Base-by-base conservation (phyloP, 2,329 filamentous ascomycete genomes). In the Plectosphaerella sp. region DNA sequence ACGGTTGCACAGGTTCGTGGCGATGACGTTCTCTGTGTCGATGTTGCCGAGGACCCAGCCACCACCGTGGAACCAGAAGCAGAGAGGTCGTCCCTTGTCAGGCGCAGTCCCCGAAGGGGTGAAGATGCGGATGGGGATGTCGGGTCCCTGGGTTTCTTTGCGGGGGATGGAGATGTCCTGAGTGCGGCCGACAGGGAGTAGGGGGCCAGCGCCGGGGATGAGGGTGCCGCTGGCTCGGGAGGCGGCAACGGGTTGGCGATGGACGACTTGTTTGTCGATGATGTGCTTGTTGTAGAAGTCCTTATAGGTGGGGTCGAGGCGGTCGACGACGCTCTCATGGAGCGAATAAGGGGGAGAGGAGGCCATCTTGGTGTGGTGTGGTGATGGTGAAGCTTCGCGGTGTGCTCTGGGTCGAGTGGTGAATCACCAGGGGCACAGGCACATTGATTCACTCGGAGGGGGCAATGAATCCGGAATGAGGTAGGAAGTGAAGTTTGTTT, bases 31-130 rank as follows among this genome's bases (percentile, higher is more conserved):
- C 64, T 84, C 80, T 0, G 78, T 82, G 54, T 79, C 71, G 43
- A 83, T 80, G 45, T 76, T 79, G 0, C 80, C 80, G 28, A 83
- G 58, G 3, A 83, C 79, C 78, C 79, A 84, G 4, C 80, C 80
- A 1, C 80, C 80, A 5, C 80, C 80, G 57, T 84, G 80, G 58
- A 74, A 79, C 61, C 80, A 84, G 4, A 83, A 57, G 61, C 78
- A 73, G 8, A 77, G 71, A 2, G 80, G 80, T 79, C 79, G 83
- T 24, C 80, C 80, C 1, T 56, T 59, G 0, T 59, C 63, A 0
- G 78, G 78, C 11, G 53, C 67, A 5, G 67, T 55, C 0, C 74
- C 75, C 5, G 64, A 60, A 0, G 80, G 80, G 2, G 73, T 79
- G 57, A 83, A 83, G 35, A 68, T 72, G 15, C 79, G 71, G 14